Base-by-base conservation (phyloP, 208 protist genomes). In the Leishmania amazonensis region DNA sequence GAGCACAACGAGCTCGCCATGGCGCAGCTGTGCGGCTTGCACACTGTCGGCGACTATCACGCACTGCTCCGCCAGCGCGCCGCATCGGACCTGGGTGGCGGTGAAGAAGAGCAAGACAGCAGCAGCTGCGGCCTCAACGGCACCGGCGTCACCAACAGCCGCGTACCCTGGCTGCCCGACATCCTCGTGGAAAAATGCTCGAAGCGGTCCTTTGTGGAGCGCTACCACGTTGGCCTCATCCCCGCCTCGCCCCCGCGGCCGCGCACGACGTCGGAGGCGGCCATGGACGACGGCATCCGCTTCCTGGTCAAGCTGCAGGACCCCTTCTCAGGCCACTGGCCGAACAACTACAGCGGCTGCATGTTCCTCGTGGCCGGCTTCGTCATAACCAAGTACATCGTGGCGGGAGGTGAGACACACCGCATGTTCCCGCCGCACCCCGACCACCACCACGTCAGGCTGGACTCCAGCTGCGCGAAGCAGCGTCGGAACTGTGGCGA, bases 321-420 rank as follows among this genome's bases (percentile, higher is more conserved):
- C 78, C 93, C 95, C n/a, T 94, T 93, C 81, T 98, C 96, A n/a
- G 98, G 98, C 15, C 98, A 99, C 90, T 99, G 98, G 98, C 95
- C 98, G 38, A 98, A 98, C 87, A 98, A 99, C 84, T 99, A 99
- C 91, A 98, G 98, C 78, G 99, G 99, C 38, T 98, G 97, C 58
- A 87, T 98, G 81, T 99, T 99, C 87, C 93, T 99, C 42, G 91
- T 97, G 40, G 90, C 98, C 57, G 98, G 98, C 40, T 75, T 99
- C 19, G 78, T 99, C 7, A 98, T 99, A 81, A 90, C 90, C 9
- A 93, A 92, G 72, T 99, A 99, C 88, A 94, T 99, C 82, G 87
- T 93, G 40, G 87, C 88, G 24, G 65, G 83, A 45, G 91, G 91
- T 13, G 84, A 97, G 62, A 40, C 85, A 28, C 65, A 72, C 9